Evolutionary conservation across 108 stramenopile genomes (phyloP).

Genomic region (Fistulifera pelliculosa): DNA sequence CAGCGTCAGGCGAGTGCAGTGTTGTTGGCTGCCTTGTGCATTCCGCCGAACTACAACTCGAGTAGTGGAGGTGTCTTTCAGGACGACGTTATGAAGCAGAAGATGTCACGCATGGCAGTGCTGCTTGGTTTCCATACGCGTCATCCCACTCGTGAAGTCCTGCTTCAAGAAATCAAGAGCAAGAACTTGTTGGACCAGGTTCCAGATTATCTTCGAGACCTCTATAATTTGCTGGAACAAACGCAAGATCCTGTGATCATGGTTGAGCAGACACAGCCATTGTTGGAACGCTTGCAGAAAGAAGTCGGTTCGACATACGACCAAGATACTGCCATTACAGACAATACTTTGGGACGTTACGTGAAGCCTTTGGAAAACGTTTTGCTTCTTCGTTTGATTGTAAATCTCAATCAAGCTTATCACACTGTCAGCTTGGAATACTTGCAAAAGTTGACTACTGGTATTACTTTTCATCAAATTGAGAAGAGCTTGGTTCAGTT

Average conservation of each 20-base stretch:
- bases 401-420: constrained; percentile 80
- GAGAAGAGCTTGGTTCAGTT: constrained; percentile 85
- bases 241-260: constrained; percentile 68
- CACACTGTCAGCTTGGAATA: constrained; percentile 84
- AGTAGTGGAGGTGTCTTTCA: constrained; percentile 28
- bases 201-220: constrained; percentile 61
- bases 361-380: constrained; percentile 60
- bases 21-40: constrained; percentile 85
- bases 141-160: constrained; percentile 82
- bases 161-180: constrained; percentile 66
- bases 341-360: constrained; percentile 49
- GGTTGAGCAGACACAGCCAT: constrained; percentile 58
- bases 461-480: constrained; percentile 78
- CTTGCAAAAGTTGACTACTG: constrained; percentile 61
- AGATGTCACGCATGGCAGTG: constrained; percentile 91
- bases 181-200: constrained; percentile 72
- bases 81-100: constrained; percentile 87
- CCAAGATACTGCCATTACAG: constrained; percentile 23
- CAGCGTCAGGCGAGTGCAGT: constrained; percentile 72
- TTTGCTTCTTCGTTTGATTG: constrained; percentile 76
- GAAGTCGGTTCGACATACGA: constrained; percentile 23
- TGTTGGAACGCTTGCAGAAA: constrained; percentile 52
- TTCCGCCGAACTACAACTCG: constrained; percentile 25
- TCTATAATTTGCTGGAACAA: constrained; percentile 75
- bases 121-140: constrained; percentile 87